Percentiles rank a stretch among this genome's conserved stretches.
These are phyloP conservation scores for Chamaecyparis obtusa DNA, from an alignment of 75 land plant species.

Conservation along the genomic window DNA sequence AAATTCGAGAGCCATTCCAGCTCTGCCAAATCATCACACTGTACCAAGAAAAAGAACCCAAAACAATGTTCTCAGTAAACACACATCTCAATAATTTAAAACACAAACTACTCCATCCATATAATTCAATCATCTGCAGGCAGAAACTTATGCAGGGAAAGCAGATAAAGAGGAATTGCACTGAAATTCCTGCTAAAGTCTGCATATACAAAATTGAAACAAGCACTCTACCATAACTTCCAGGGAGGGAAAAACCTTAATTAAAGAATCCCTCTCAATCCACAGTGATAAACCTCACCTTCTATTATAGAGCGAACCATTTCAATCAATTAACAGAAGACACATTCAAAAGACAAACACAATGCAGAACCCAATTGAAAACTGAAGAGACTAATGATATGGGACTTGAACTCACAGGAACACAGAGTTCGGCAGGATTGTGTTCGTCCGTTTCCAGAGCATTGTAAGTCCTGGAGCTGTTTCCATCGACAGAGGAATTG, in stretches of 20 bases:
- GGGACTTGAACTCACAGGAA: constrained; percentile 40
- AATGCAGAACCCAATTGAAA: neutral
- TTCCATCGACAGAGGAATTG: constrained; percentile 33
- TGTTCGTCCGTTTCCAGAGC: constrained; percentile 23
- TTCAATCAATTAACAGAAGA: neutral
- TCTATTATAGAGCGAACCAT: neutral
- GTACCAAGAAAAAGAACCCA: constrained; percentile 21
- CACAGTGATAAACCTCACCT: neutral
- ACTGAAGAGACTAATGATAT: neutral
- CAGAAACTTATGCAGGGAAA: neutral
- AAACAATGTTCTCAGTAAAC: neutral
- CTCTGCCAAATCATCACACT: constrained; percentile 89
- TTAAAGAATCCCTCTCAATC: constrained; percentile 4
- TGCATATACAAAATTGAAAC: neutral
- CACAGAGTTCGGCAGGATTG: constrained; percentile 51
- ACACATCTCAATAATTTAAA: constrained; percentile 1
- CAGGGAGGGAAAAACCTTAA: neutral
- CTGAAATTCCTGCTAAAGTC: neutral
- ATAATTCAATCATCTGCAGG: neutral
- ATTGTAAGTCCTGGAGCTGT: constrained; percentile 17
- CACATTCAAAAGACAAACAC: neutral
- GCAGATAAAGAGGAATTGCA: neutral
- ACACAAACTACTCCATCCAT: neutral
- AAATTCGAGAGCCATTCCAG: constrained; percentile 89
- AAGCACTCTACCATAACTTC: neutral